A percentile compares a stretch with the other conserved stretches of the same genome.
phyloP scores from a whole-genome alignment of 2,329 filamentous ascomycete species.

The Cladophialophora chaetospira region DNA sequence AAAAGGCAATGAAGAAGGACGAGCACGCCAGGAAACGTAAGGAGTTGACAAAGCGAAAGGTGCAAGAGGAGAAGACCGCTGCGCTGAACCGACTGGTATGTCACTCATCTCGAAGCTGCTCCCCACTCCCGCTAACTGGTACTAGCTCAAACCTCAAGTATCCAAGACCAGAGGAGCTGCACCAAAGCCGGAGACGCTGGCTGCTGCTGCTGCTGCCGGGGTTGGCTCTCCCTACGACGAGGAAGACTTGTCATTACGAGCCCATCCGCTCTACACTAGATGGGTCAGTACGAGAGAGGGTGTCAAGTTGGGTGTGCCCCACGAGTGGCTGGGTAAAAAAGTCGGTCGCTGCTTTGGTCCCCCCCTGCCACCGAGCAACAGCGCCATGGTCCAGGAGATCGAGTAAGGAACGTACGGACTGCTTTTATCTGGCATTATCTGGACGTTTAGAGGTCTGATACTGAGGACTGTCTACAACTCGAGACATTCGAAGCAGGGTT shows the following conservation, averaged over 20 bases:
- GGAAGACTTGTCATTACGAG: conserved; percentile 40
- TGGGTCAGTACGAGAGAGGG: conserved; percentile 49
- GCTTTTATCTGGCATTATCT: conserved; percentile 10
- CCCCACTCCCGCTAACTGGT: conserved; percentile 13
- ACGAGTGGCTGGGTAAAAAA: conserved; percentile 51
- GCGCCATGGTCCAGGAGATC: conserved; percentile 30
- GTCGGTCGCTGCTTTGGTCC: conserved; percentile 43
- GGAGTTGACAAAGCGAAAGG: conserved; percentile 74
- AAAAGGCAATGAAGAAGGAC: conserved; percentile 70
- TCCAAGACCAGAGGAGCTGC: conserved; percentile 59
- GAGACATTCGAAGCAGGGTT: background rate
- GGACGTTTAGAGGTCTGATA: background rate
- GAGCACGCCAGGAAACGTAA: conserved; percentile 75
- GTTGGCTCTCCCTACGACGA: conserved; percentile 39
- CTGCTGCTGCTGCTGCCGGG: conserved; percentile 44
- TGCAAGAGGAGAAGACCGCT: conserved; percentile 72
- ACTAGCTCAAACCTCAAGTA: conserved; percentile 62
- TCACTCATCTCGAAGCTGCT: background rate
- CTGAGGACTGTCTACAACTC: background rate
- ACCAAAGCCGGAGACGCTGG: conserved; percentile 46
- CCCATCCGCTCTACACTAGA: conserved; percentile 48
- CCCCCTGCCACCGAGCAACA: conserved; percentile 20
- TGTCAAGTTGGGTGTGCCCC: conserved; percentile 47
- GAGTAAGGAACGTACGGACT: conserved; percentile 15
- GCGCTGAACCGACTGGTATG: conserved; percentile 33